Conservation (phyloP, 495 filamentous ascomycete genomes). For the Hypoxylon trugodes region DNA sequence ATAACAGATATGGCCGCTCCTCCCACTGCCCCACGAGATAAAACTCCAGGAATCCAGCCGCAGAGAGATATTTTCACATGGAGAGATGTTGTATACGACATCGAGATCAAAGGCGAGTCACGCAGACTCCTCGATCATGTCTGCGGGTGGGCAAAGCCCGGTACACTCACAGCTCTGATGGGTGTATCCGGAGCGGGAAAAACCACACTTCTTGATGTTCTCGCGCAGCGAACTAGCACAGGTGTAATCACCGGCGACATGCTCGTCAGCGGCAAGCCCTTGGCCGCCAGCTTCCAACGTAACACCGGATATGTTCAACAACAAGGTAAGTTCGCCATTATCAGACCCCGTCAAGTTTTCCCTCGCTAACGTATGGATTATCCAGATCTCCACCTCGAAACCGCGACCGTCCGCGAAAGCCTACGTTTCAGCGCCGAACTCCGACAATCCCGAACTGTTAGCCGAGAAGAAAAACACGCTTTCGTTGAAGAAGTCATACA, state of each 20-base stretch:
- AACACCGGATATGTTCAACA: conserved; percentile 9
- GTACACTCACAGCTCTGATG: conserved; percentile 6
- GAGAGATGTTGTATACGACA: conserved; percentile 4
- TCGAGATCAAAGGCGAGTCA: background rate
- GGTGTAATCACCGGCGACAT: conserved; percentile 8
- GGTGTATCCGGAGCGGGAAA: conserved; percentile 6
- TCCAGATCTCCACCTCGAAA: conserved; percentile 45
- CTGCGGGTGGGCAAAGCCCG: conserved; percentile 5
- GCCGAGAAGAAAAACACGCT: conserved; percentile 68
- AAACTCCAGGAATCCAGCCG: background rate
- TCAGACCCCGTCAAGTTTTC: background rate
- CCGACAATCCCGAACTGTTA: conserved; percentile 68
- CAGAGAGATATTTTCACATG: conserved; percentile 6
- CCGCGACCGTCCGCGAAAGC: conserved; percentile 79
- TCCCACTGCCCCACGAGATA: background rate
- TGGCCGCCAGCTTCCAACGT: conserved; percentile 2
- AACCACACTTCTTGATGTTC: background rate
- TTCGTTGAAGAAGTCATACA: conserved; percentile 83
- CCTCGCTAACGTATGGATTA: background rate
- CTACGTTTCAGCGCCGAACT: conserved; percentile 73
- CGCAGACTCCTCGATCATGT: conserved; percentile 5
- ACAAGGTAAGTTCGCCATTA: background rate
- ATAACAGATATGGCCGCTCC: conserved; percentile 6
- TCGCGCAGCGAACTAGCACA: conserved; percentile 5
- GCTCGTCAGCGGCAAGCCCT: conserved; percentile 6